These are phyloP conservation scores for Apostasia ramifera DNA, from an alignment of 106 monocot genomes.

Conservation along the genomic window DNA sequence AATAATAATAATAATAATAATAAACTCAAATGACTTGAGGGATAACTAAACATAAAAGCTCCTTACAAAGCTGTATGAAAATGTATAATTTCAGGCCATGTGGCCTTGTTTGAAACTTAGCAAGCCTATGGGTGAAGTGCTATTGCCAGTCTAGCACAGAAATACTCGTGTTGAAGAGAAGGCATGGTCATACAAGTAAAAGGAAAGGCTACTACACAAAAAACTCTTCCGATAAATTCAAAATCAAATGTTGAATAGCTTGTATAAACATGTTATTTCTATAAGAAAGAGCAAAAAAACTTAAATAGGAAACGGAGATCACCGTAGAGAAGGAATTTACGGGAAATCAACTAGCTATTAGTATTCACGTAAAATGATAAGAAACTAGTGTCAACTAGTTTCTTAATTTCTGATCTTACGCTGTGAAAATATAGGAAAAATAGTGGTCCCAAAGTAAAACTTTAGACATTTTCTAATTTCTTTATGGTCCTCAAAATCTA, in stretches of 20 bases:
- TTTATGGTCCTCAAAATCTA: slow-evolving; percentile 1
- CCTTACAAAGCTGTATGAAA: neutral
- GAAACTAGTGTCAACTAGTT: too few species aligned
- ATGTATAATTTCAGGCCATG: neutral
- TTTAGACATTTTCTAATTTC: slow-evolving; percentile 9
- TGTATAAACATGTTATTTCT: neutral
- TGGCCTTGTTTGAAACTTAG: neutral
- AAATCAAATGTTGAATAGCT: neutral
- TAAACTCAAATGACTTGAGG: neutral
- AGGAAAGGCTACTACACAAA: neutral
- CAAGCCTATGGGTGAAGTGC: neutral
- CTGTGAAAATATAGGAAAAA: neutral
- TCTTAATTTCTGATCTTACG: neutral
- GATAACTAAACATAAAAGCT: neutral
- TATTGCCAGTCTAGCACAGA: neutral
- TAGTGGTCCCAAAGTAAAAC: slow-evolving; percentile 7
- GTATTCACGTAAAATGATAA: too few species aligned
- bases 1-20: too few species aligned
- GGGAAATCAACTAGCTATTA: too few species aligned
- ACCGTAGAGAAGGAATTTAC: neutral
- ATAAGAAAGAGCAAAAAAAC: neutral
- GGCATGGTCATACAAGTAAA: neutral
- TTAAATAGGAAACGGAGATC: neutral
- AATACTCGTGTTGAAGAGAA: neutral
- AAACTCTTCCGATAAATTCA: neutral